phyloP scores from a whole-genome alignment of 176 grass and related monocot genomes.

The Oryza nivara region DNA sequence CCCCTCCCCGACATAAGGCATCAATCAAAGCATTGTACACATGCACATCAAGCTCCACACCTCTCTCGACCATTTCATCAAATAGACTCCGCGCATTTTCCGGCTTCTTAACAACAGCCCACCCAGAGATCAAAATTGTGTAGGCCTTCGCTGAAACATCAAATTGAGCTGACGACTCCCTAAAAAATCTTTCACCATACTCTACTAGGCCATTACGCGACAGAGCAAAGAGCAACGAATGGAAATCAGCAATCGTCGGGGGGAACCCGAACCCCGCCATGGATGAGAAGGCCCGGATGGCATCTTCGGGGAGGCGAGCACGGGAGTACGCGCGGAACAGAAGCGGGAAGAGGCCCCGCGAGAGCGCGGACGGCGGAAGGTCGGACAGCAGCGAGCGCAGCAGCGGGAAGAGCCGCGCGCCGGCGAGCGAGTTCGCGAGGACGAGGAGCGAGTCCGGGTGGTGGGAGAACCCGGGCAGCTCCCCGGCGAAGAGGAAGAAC shows the following conservation, averaged over 20 bases:
- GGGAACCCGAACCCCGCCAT: constrained; percentile 65
- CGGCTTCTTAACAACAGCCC: constrained; percentile 48
- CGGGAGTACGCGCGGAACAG: constrained; percentile 78
- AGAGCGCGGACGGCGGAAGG: constrained; percentile 43
- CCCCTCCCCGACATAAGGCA: constrained; percentile 59
- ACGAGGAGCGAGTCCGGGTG: constrained; percentile 51
- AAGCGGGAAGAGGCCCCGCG: constrained; percentile 61
- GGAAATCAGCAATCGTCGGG: constrained; percentile 52
- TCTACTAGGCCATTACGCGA: constrained; percentile 72
- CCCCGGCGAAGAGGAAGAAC: constrained; percentile 71
- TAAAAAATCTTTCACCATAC: constrained; percentile 67
- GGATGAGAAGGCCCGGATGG: constrained; percentile 57
- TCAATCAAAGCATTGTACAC: constrained; percentile 67
- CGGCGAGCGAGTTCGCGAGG: constrained; percentile 63
- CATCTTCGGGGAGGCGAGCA: constrained; percentile 61
- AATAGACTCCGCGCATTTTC: constrained; percentile 56
- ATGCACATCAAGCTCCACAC: constrained; percentile 41
- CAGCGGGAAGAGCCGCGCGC: constrained; percentile 66
- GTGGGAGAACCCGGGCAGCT: constrained; percentile 58
- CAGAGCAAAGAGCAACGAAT: constrained; percentile 64
- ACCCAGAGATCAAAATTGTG: constrained; percentile 82
- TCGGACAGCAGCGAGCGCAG: constrained; percentile 83
- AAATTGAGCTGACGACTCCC: constrained; percentile 39
- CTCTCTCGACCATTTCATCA: constrained; percentile 70
- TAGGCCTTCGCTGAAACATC: constrained; percentile 59